Percentiles rank a stretch among this genome's conserved stretches.
Evolutionary conservation across 805 yeast species (phyloP).

Genomic region (Nadsonia fulvescens): DNA sequence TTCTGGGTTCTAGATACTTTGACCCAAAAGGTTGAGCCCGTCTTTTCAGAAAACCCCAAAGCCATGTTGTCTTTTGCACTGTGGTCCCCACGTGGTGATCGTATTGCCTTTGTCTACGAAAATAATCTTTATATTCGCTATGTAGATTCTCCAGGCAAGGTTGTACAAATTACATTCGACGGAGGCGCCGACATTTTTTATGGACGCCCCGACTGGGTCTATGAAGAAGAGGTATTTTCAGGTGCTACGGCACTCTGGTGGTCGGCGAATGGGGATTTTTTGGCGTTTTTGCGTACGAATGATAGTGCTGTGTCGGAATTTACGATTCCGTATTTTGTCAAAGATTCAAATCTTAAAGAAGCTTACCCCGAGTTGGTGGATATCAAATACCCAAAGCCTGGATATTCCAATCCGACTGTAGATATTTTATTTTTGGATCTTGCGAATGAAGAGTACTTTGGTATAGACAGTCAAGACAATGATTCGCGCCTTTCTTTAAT

Average conservation of each 20-base stretch:
- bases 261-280: constrained; percentile 54
- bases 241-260: constrained; percentile 68
- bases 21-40: constrained; percentile 18
- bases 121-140: constrained; percentile 50
- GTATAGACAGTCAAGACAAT: constrained; percentile 20
- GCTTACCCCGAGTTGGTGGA: constrained; percentile 42
- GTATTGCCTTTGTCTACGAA: constrained; percentile 47
- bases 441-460: constrained; percentile 11
- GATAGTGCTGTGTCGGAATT: constrained; percentile 59
- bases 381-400: constrained; percentile 75
- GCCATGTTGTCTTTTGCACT: constrained; percentile 32
- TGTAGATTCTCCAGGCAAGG: constrained; percentile 19
- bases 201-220: constrained; percentile 90
- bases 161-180: constrained; percentile 41
- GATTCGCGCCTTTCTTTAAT: constrained; percentile 30
- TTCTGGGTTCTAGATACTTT: constrained; percentile 45
- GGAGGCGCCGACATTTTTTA: constrained; percentile 59
- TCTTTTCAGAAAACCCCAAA: constrained; percentile 12
- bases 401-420: constrained; percentile 54
- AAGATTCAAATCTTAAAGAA: constrained; percentile 26
- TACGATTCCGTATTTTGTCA: constrained; percentile 59
- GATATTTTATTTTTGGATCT: constrained; percentile 31
- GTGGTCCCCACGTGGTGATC: constrained; percentile 60
- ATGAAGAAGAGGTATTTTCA: constrained; percentile 74
- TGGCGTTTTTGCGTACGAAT: constrained; percentile 50